Evolutionary conservation across 225 moss, liverwort and hornwort genomes (phyloP), one percentile per base, ranked within the genome.

Genomic region (Physcomitrium patens): DNA sequence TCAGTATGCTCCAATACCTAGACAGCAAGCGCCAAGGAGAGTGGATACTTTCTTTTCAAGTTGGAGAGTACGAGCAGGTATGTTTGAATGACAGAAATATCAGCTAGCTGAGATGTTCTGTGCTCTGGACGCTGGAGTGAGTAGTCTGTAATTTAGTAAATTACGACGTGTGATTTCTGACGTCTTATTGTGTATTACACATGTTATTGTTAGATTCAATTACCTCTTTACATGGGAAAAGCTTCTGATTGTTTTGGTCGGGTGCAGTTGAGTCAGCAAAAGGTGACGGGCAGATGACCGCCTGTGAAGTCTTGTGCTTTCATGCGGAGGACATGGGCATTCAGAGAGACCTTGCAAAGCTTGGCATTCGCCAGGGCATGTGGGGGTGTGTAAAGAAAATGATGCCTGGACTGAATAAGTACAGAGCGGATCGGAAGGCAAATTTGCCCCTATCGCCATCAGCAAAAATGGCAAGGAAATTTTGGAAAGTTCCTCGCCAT

Each of bases 361-460:
- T 93, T 14, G 93, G 93, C 18, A 84, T 93, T 48, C 84, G 87
- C 18, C 93, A 93, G 71, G 93, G 93, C 18, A 91, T 91, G 91
- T 93, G 93, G 93, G 89, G 86, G 58, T 93, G 93, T 65, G 93
- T 93, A n/a, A 91, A 91, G 65, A 91, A 91, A 54, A 89, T 93
- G 84, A 81, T 73, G 22, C 93, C 91, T 42, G 89, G 91, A 28
- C 18, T 91, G 3, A 23, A 51, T 22, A 69, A 78, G 31, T 93
- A 91, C 66, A 68, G 80, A 75, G 76, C 75, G 15, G 51, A 28
- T 26, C 88, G 91, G 41, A 79, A 73, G 55, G 71, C 76, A 31
- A 83, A 83, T 3, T 76, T 70, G 53, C 82, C 77, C 12, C 55
- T 64, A 9, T 66, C 93, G 16, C 79, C 50, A 0, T 84, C 81